These are phyloP conservation scores for Amphirosellinia nigrospora DNA, from an alignment of 495 filamentous ascomycete species.

Conservation along the genomic window DNA sequence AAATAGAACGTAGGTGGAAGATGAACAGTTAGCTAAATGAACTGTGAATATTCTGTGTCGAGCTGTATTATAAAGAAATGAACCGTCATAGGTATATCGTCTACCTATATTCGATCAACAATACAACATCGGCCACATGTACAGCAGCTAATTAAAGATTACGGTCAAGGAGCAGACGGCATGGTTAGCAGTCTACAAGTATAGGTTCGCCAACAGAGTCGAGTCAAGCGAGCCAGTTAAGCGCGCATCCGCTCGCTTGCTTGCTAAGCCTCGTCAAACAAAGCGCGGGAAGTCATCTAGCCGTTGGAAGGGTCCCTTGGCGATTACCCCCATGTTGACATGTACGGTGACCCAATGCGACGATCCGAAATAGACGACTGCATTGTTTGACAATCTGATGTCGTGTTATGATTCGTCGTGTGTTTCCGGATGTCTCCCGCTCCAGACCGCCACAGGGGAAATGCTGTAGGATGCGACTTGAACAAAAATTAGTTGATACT, in stretches of 20 bases:
- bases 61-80: neutral
- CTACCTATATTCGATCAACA: slow-evolving; percentile 1
- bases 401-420: slow-evolving; percentile 2
- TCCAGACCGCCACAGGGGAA: neutral
- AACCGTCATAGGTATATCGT: neutral
- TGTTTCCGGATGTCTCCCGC: slow-evolving; percentile 16
- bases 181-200: neutral
- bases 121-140: neutral
- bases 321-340: neutral
- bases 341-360: neutral
- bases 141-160: slow-evolving; percentile 15
- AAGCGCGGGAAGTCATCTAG: slow-evolving; percentile 16
- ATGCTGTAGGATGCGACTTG: too few relatives aligned
- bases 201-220: neutral
- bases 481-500: too few relatives aligned
- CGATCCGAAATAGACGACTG: slow-evolving; percentile 12
- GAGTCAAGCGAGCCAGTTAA: neutral
- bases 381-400: slow-evolving; percentile 6
- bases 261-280: slow-evolving; percentile 12
- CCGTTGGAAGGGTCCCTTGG: slow-evolving; percentile 8
- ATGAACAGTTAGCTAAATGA: neutral
- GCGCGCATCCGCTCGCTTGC: neutral
- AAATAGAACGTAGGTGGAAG: neutral
- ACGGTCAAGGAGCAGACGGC: neutral
- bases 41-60: neutral